Percentiles rank a stretch among this genome's conserved stretches.
These are phyloP conservation scores for Linnemannia zychae DNA, from an alignment of 192 early-diverging fungal genomes.

Conservation along the genomic window DNA sequence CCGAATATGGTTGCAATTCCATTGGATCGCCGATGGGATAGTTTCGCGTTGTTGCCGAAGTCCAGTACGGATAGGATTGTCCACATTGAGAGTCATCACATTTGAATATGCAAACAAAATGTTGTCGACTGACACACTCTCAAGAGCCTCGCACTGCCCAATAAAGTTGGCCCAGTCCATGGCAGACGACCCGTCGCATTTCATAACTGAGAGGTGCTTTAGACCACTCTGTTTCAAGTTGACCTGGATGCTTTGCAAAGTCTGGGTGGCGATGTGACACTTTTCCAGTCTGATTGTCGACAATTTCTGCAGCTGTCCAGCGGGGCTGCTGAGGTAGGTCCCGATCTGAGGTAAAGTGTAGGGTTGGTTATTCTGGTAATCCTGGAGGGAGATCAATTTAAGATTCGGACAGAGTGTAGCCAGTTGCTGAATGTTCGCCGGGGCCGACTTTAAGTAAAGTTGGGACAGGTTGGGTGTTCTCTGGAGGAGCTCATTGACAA, in stretches of 20 bases:
- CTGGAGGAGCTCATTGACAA: background rate
- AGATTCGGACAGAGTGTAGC: constrained; percentile 21
- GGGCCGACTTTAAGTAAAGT: background rate
- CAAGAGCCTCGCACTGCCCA: constrained; percentile 18
- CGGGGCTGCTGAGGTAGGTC: background rate
- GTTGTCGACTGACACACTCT: constrained; percentile 12
- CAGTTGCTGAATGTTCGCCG: background rate
- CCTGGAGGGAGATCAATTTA: background rate
- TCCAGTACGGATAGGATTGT: background rate
- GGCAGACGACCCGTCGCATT: background rate
- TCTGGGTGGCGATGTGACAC: background rate
- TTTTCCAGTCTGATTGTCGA: background rate
- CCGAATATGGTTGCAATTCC: constrained; percentile 22
- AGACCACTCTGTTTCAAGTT: constrained; percentile 10
- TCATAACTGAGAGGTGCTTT: background rate
- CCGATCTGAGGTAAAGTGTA: background rate
- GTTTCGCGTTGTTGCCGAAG: background rate
- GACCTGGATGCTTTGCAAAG: background rate
- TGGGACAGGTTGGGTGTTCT: constrained; percentile 15
- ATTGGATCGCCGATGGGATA: constrained; percentile 8
- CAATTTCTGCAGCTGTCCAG: background rate
- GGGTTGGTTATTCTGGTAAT: too few relatives aligned
- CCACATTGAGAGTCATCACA: background rate
- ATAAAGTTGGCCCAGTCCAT: constrained; percentile 17
- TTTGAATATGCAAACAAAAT: background rate